These are phyloP conservation scores for Linaria vulgaris DNA, from an alignment of 257 asterid genomes.

Conservation along the genomic window DNA sequence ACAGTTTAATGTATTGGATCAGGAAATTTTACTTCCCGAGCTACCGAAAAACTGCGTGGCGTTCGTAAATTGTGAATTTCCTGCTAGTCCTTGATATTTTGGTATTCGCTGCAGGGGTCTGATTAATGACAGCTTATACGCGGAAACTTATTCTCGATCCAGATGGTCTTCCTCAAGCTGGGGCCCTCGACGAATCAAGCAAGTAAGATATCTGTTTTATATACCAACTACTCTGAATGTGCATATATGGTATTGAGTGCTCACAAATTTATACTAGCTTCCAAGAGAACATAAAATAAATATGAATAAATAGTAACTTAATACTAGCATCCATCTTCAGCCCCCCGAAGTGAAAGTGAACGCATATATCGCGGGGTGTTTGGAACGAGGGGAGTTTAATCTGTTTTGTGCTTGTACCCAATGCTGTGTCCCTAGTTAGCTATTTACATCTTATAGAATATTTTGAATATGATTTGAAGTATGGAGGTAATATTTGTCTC, in stretches of 20 bases:
- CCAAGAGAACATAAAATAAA: no score
- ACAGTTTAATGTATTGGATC: background rate
- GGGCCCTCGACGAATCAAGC: conserved; percentile 90
- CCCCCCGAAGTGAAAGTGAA: background rate
- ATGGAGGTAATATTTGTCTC: no score
- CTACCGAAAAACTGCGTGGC: conserved; percentile 11
- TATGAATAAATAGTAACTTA: background rate
- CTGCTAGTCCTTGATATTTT: conserved; percentile 21
- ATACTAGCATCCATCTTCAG: conserved; percentile 12
- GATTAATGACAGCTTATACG: conserved; percentile 77
- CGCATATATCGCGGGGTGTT: background rate
- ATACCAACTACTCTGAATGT: conserved; percentile 11
- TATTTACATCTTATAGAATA: no score
- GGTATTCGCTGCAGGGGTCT: conserved; percentile 56
- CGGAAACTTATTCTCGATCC: conserved; percentile 79
- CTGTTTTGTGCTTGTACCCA: background rate
- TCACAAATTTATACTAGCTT: no score
- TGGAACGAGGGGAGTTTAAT: background rate
- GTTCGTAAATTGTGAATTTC: conserved; percentile 2
- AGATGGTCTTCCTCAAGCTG: conserved; percentile 94
- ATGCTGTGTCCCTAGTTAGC: no score
- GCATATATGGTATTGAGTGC: background rate
- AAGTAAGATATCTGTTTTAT: conserved; percentile 40
- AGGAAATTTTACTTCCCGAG: conserved; percentile 11
- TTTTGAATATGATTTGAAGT: no score